Conservation (phyloP, 2,329 filamentous ascomycete genomes). For the Xylogone sp. region DNA sequence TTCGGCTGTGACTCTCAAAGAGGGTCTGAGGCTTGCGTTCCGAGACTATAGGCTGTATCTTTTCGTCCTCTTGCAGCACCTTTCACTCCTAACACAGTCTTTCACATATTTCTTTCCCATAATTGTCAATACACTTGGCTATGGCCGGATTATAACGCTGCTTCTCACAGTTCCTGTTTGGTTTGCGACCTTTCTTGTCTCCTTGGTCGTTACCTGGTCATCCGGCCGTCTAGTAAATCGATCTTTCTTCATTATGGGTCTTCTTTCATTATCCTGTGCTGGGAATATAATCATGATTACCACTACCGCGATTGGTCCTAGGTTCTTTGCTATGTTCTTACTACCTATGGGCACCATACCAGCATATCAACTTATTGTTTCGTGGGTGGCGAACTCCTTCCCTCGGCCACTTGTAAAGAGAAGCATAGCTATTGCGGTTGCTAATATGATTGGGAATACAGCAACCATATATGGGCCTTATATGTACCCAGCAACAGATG, state of each 20-base stretch:
- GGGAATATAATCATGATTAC: conserved; percentile 54
- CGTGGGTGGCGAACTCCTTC: conserved; percentile 29
- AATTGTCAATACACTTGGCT: conserved; percentile 59
- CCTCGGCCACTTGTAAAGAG: conserved; percentile 30
- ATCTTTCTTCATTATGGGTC: conserved; percentile 50
- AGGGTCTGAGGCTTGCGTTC: conserved; percentile 20
- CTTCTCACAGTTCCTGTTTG: conserved; percentile 56
- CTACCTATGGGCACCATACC: conserved; percentile 52
- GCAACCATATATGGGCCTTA: conserved; percentile 31
- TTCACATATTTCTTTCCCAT: conserved; percentile 66
- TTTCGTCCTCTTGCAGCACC: conserved; percentile 51
- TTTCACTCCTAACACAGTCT: conserved; percentile 47
- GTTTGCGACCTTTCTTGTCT: conserved; percentile 52
- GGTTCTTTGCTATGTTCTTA: conserved; percentile 61
- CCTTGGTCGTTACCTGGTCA: conserved; percentile 49
- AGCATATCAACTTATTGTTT: conserved; percentile 37
- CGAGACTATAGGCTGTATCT: conserved; percentile 32
- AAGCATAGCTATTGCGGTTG: conserved; percentile 25
- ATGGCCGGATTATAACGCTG: conserved; percentile 48
- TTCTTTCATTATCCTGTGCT: conserved; percentile 47
- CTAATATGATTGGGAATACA: conserved; percentile 21
- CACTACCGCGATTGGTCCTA: conserved; percentile 44
- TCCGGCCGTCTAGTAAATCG: conserved; percentile 51
- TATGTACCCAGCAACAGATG: conserved; percentile 29
- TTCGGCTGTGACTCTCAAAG: conserved; percentile 29